These are phyloP conservation scores for Fistulinella staudtii DNA, from an alignment of 1,284 basidiomycete genomes.

Conservation along the genomic window DNA sequence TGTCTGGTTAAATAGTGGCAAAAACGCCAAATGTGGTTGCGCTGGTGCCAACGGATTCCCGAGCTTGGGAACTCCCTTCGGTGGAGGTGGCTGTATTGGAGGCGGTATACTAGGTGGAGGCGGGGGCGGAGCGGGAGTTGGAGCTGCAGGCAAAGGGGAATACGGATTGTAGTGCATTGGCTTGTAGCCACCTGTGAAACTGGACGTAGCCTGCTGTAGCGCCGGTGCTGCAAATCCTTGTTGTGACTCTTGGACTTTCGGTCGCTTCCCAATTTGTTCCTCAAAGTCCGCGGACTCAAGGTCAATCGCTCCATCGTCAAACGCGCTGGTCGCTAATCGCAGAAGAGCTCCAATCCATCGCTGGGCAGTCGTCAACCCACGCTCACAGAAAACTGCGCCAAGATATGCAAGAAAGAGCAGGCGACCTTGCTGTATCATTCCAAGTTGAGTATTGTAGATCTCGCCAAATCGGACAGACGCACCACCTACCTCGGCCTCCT, in stretches of 20 bases:
- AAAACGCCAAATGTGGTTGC: conserved; percentile 54
- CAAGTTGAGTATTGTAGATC: conserved; percentile 16
- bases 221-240: conserved; percentile 32
- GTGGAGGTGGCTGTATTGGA: conserved; percentile 26
- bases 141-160: conserved; percentile 17
- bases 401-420: conserved; percentile 63
- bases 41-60: conserved; percentile 56
- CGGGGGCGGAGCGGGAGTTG: conserved; percentile 13
- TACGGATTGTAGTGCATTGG: conserved; percentile 33
- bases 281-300: conserved; percentile 26
- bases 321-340: conserved; percentile 30
- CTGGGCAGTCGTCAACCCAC: conserved; percentile 48
- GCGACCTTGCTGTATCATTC: conserved; percentile 48
- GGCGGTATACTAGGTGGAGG: conserved; percentile 27
- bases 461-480: conserved; percentile 12
- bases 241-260: conserved; percentile 29
- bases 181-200: conserved; percentile 19
- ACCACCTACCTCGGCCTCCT: conserved; percentile 45
- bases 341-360: conserved; percentile 58
- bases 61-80: conserved; percentile 25
- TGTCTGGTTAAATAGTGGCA: conserved; percentile 69
- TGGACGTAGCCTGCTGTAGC: conserved; percentile 30
- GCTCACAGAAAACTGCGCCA: conserved; percentile 58
- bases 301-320: conserved; percentile 19
- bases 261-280: conserved; percentile 30